These are phyloP conservation scores for Apostasia ramifera DNA, from an alignment of 106 monocot species.

Conservation along the genomic window DNA sequence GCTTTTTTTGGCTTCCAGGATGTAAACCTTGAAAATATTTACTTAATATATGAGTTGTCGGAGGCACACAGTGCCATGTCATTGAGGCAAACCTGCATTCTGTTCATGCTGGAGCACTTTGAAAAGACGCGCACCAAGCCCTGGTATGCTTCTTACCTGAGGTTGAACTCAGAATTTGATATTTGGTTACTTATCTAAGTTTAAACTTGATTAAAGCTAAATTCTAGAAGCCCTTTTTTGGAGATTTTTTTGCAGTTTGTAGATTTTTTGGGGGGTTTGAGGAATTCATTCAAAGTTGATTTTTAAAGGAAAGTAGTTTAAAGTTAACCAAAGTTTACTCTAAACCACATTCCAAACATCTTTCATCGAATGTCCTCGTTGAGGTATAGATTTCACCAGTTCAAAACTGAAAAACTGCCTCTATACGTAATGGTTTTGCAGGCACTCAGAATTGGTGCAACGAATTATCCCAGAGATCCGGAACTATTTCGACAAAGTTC, in stretches of 20 bases:
- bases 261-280: neutral
- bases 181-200: neutral
- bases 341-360: too few species aligned
- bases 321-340: neutral
- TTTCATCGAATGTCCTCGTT: neutral
- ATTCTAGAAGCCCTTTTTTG: neutral
- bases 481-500: slow-evolving; percentile 51
- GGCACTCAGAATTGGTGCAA: slow-evolving; percentile 55
- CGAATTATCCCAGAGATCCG: slow-evolving; percentile 77
- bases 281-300: neutral
- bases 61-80: slow-evolving; percentile 86
- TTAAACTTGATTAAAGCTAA: neutral
- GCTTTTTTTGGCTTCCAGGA: slow-evolving; percentile 28
- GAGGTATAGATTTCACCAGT: neutral
- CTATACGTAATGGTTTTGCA: slow-evolving; percentile 2
- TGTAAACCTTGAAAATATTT: slow-evolving; percentile 71
- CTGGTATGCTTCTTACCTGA: slow-evolving; percentile 33
- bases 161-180: neutral
- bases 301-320: neutral
- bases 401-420: neutral
- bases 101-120: slow-evolving; percentile 84
- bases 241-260: neutral
- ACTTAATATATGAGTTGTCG: slow-evolving; percentile 87
- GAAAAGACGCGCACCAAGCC: slow-evolving; percentile 52
- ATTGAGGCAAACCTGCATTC: slow-evolving; percentile 72